phyloP scores from a whole-genome alignment of 2,329 filamentous ascomycete species.

The Aurifilum marmelostoma region DNA sequence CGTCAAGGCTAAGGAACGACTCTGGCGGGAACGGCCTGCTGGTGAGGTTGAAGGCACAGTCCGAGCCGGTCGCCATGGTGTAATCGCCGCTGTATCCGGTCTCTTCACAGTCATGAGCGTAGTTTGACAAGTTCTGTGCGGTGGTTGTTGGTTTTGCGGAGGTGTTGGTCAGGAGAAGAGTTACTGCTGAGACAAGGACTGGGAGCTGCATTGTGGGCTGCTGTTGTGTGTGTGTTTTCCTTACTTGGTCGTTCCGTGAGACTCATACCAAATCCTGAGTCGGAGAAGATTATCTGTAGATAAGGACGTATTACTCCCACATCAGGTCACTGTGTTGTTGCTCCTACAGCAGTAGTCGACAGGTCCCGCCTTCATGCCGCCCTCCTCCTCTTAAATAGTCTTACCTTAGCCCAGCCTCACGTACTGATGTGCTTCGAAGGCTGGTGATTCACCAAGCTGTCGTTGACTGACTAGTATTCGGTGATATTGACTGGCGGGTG shows the following conservation, averaged over 20 bases:
- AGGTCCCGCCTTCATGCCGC: not conserved
- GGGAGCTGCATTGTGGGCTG: not conserved
- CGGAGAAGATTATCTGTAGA: not conserved
- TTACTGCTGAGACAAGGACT: not conserved
- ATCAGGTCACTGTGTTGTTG: not conserved
- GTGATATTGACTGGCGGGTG: not conserved
- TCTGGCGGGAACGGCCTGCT: conserved; percentile 10
- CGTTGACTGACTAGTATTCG: not conserved
- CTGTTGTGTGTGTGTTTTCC: no score
- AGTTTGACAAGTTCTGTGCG: conserved; percentile 20
- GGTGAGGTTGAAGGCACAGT: conserved; percentile 15
- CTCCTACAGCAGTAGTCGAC: not conserved
- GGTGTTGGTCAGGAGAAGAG: not conserved
- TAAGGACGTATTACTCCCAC: not conserved
- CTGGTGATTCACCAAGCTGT: not conserved
- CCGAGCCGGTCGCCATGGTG: conserved; percentile 12
- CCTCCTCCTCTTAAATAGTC: not conserved
- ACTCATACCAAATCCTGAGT: not conserved
- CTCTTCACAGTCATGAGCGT: conserved; percentile 16
- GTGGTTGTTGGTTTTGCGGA: not conserved
- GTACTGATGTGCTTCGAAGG: not conserved
- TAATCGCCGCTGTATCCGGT: conserved; percentile 15
- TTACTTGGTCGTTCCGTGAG: not conserved
- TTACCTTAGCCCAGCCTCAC: not conserved
- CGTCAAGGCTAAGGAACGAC: conserved; percentile 20